Percentiles rank a stretch among this genome's conserved stretches.
Evolutionary conservation across 169 alveolate species (phyloP).

Genomic region (Theileria sp.): DNA sequence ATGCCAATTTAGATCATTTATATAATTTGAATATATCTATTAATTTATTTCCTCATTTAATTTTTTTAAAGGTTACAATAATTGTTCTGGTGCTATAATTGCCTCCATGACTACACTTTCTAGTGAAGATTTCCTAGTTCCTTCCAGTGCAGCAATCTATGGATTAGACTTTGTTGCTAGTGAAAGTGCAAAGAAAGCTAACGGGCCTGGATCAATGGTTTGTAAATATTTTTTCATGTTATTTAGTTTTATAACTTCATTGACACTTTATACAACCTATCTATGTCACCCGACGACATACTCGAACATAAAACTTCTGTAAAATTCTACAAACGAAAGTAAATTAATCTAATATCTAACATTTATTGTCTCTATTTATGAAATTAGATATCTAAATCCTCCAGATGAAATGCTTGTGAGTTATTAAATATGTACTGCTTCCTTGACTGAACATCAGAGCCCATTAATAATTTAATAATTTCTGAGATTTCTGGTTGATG

Average conservation of each 20-base stretch:
- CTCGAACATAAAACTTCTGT: slow-evolving; percentile 32
- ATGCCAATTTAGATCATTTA: neutral
- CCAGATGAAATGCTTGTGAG: slow-evolving; percentile 62
- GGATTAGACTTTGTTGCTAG: slow-evolving; percentile 46
- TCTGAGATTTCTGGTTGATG: slow-evolving; percentile 72
- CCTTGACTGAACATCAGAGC: slow-evolving; percentile 75
- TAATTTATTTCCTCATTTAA: neutral
- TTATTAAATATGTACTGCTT: slow-evolving; percentile 70
- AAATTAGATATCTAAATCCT: slow-evolving; percentile 46
- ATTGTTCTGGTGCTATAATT: slow-evolving; percentile 41
- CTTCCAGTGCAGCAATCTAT: slow-evolving; percentile 17
- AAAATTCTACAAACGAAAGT: slow-evolving; percentile 15
- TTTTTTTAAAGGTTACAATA: slow-evolving; percentile 23
- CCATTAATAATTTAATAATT: slow-evolving; percentile 71
- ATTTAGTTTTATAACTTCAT: slow-evolving; percentile 20
- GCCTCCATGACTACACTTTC: slow-evolving; percentile 47
- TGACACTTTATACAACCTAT: slow-evolving; percentile 48
- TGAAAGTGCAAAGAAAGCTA: slow-evolving; percentile 35
- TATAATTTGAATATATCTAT: neutral
- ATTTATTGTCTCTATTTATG: neutral
- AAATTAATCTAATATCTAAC: neutral
- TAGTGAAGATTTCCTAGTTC: slow-evolving; percentile 23
- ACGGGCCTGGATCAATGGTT: slow-evolving; percentile 64
- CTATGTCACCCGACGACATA: slow-evolving; percentile 53
- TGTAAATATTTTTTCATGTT: neutral